Conservation (phyloP, 1,139 yeast genomes). For the Suhomyces bolitotheri region DNA sequence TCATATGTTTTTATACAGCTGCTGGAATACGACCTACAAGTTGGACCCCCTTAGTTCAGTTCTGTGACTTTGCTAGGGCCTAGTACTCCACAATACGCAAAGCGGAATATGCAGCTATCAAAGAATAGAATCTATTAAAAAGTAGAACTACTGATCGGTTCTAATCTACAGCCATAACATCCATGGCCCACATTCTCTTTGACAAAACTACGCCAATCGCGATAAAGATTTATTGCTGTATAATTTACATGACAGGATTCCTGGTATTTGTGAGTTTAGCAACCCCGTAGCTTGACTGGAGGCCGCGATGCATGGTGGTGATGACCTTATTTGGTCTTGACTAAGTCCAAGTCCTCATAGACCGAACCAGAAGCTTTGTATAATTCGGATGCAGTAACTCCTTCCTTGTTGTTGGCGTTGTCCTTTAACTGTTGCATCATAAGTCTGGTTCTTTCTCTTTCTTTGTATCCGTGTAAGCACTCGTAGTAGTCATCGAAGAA, state of each 20-base stretch:
- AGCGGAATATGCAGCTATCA: too few relatives aligned
- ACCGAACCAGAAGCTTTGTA: conserved; percentile 46
- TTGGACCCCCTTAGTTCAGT: too few relatives aligned
- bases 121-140: too few relatives aligned
- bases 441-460: conserved; percentile 48
- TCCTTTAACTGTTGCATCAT: conserved; percentile 51
- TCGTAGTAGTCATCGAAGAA: conserved; percentile 50
- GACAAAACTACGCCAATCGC: not conserved
- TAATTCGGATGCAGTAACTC: conserved; percentile 46
- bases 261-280: not conserved
- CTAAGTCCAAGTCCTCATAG: conserved; percentile 49
- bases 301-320: conserved; percentile 7
- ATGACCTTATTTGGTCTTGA: conserved; percentile 21
- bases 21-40: too few relatives aligned
- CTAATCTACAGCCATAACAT: too few relatives aligned
- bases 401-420: conserved; percentile 41
- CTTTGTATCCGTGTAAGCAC: conserved; percentile 51
- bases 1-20: too few relatives aligned
- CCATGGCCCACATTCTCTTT: too few relatives aligned
- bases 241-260: conserved; percentile 4
- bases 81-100: too few relatives aligned
- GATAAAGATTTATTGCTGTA: conserved; percentile 3
- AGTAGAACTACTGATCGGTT: too few relatives aligned
- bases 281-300: not conserved
- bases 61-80: too few relatives aligned